Evolutionary conservation across 2,329 filamentous ascomycete genomes (phyloP).

Genomic region (Diaporthe sp.): DNA sequence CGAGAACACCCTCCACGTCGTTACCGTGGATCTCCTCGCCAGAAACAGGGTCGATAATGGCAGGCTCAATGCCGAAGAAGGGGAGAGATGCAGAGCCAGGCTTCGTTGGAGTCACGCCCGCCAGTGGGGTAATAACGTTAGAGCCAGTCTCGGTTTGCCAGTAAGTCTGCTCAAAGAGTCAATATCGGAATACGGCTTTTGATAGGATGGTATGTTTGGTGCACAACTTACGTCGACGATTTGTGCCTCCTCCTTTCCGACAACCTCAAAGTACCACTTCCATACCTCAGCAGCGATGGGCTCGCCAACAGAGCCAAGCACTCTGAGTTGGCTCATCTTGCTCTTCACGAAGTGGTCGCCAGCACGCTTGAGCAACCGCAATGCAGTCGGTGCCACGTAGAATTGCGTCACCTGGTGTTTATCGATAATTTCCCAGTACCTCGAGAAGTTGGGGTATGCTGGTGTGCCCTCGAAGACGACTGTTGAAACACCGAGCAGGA

Average conservation of each 20-base stretch:
- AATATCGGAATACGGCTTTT: conserved; percentile 4
- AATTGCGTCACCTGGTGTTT: conserved; percentile 97
- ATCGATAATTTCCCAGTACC: conserved; percentile 98
- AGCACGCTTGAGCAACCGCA: conserved; percentile 93
- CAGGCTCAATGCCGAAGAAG: conserved; percentile 98
- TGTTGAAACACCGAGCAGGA: conserved; percentile 92
- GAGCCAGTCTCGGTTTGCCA: conserved; percentile 99
- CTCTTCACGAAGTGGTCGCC: conserved; percentile 93
- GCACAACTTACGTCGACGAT: conserved; percentile 84
- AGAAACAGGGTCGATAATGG: conserved; percentile 95
- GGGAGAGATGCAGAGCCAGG: conserved; percentile 95
- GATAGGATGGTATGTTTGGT: not conserved
- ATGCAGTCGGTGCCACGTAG: conserved; percentile 95
- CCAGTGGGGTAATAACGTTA: conserved; percentile 93
- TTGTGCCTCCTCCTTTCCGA: conserved; percentile 93
- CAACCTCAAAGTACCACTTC: conserved; percentile 99
- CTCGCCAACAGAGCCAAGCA: conserved; percentile 95
- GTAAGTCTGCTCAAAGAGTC: conserved; percentile 78
- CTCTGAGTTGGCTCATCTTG: conserved; percentile 88
- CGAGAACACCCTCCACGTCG: conserved; percentile 95
- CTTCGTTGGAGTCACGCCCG: conserved; percentile 95
- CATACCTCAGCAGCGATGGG: conserved; percentile 98
- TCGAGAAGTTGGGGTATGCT: conserved; percentile 96
- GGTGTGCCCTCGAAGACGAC: conserved; percentile 99
- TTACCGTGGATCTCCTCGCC: conserved; percentile 95